A percentile compares a stretch with the other conserved stretches of the same genome.
phyloP scores from a whole-genome alignment of 345 rosid species.

The Eucalyptus shirleyi region DNA sequence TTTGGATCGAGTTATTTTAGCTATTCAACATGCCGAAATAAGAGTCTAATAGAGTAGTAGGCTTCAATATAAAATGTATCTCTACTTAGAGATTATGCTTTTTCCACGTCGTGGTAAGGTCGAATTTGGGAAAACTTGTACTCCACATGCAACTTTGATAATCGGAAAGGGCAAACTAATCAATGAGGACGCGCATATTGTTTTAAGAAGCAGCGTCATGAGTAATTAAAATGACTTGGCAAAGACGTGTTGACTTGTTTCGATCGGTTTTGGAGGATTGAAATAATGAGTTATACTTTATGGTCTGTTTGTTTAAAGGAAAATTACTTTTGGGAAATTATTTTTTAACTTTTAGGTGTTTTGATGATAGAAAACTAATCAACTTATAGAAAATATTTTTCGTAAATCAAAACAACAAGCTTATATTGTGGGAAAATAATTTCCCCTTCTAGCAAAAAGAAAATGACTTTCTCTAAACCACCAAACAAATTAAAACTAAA shows the following conservation, averaged over 20 bases:
- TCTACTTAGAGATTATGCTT: background rate
- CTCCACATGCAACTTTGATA: background rate
- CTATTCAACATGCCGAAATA: fast-evolving
- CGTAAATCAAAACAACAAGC: too few relatives aligned
- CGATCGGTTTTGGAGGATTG: too few relatives aligned
- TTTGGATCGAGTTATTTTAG: background rate
- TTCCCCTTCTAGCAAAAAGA: too few relatives aligned
- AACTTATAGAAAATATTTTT: too few relatives aligned
- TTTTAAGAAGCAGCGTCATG: background rate
- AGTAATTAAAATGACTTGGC: background rate
- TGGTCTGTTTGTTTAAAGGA: too few relatives aligned
- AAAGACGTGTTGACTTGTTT: background rate
- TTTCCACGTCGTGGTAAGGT: background rate
- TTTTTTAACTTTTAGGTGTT: too few relatives aligned
- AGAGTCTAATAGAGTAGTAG: background rate
- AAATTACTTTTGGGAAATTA: too few relatives aligned
- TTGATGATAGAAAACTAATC: too few relatives aligned
- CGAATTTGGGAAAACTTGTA: background rate
- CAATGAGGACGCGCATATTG: background rate
- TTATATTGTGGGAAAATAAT: too few relatives aligned
- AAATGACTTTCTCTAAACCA: too few relatives aligned
- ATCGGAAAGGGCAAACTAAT: background rate
- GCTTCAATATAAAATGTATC: background rate
- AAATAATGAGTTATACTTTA: too few relatives aligned
- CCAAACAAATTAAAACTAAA: too few relatives aligned